Evolutionary conservation across 208 protist genomes (phyloP), one percentile per base, ranked within the genome.

Genomic region (Angomonas deanei): DNA sequence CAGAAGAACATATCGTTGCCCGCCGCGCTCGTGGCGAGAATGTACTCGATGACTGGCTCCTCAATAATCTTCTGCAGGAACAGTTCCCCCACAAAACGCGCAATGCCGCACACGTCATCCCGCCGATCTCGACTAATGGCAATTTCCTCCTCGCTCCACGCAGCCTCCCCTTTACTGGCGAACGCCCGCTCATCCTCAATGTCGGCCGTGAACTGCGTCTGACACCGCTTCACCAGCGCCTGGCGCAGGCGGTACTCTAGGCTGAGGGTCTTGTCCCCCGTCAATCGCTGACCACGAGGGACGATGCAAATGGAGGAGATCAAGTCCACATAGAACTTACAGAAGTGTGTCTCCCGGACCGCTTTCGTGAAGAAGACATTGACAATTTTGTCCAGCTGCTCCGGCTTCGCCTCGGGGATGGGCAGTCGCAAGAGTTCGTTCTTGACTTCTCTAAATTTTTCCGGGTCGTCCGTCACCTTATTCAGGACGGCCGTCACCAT

Each of bases 341-440:
- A 76, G 65, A 92, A 94, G 62, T 85, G 71, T 53, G 69, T 82
- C 68, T 94, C 88, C 17, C 66, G 66, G 42, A 94, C 79, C 23
- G 82, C 84, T 66, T 94, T 94, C 17, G 50, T 68, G 61, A 92
- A 88, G 67, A 94, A 92, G n/a, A 85, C 71, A 31, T 84, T 64
- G 0, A 92, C 84, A 39, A 94, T 81, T 27, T 84, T 80, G 39
- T 69, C 65, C 21, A 94, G 60, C 73, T 84, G 74, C 50, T 80
- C 72, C 34, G 76, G 72, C 67, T 76, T 89, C 3, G 85, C 82
- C 54, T 92, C 85, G 0, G 88, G 85, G 56, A 92, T 86, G 24
- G 88, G 88, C 56, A 94, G 73, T 8, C 85, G 85, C 56, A 91
- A 64, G 33, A 94, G 64, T 57, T 91, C 88, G 68, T 92, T 91